Conservation (phyloP, 495 filamentous ascomycete species). For the Choiromyces venosus region DNA sequence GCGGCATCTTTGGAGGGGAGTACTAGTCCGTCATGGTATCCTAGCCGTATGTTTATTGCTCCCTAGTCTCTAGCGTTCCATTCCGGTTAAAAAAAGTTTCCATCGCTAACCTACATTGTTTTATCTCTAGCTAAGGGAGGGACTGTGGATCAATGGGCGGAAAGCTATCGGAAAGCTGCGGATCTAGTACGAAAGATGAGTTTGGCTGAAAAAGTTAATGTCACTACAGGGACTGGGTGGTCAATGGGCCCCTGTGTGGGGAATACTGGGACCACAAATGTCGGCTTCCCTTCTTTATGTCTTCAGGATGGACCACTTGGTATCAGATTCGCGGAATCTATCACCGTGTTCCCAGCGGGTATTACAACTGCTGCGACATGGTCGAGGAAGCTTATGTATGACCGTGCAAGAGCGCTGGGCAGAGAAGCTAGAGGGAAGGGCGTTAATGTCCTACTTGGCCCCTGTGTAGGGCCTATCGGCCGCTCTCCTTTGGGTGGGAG, state of each 20-base stretch:
- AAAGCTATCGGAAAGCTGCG: slow-evolving; percentile 75
- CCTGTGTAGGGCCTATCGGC: slow-evolving; percentile 70
- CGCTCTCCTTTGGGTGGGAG: slow-evolving; percentile 75
- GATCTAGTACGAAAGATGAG: slow-evolving; percentile 76
- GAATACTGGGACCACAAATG: slow-evolving; percentile 67
- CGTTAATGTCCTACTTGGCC: slow-evolving; percentile 72
- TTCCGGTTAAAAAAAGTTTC: background rate
- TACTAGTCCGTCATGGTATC: slow-evolving; percentile 16
- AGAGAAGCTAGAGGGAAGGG: slow-evolving; percentile 65
- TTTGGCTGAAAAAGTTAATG: slow-evolving; percentile 84
- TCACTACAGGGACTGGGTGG: slow-evolving; percentile 92
- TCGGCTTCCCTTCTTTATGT: slow-evolving; percentile 78
- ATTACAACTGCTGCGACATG: slow-evolving; percentile 82
- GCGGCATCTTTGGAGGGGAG: background rate
- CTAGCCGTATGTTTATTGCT: slow-evolving; percentile 24
- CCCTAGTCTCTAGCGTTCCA: background rate
- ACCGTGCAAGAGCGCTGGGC: slow-evolving; percentile 63
- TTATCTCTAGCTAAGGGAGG: slow-evolving; percentile 53
- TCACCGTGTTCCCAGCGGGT: slow-evolving; percentile 76
- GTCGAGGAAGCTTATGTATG: slow-evolving; percentile 72
- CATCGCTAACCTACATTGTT: background rate
- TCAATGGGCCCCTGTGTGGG: slow-evolving; percentile 84
- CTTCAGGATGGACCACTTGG: slow-evolving; percentile 88
- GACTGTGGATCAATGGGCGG: slow-evolving; percentile 64
- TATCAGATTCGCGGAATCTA: slow-evolving; percentile 58